Base-by-base conservation (phyloP, 192 early-diverging fungal species). In the Backusella psychrophila region DNA sequence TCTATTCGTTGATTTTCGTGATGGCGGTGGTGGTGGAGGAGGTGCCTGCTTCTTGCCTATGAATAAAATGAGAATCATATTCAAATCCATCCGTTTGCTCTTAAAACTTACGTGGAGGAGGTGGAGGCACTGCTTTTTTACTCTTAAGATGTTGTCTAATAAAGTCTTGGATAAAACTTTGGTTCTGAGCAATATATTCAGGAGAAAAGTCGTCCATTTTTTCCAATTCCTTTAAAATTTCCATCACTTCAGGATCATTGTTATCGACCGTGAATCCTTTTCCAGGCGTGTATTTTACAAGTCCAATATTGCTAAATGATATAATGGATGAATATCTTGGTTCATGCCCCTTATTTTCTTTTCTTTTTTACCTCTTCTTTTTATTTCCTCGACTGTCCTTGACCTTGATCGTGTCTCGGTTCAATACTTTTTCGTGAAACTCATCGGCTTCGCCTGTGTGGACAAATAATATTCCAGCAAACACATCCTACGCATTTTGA, bases 401-500 rank as follows among this genome's bases (percentile, higher is more conserved):
- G 2, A 46, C 29, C 46, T 75, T 38, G 6, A 75, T 21, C 1
- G 52, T 39, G 8, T 75, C 66, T 33, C 70, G 26, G n/a, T 73
- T 42, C 19, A 53, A 49, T 17, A 78, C 42, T 71, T 90, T 93
- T 59, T 90, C 89, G 46, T 86, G 84, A 79, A 93, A 92, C 67
- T 79, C 77, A 26, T 84, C 78, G 7, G 93, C 91, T 70, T 94
- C 93, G 65, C 86, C 85, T 63, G 86, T 89, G 78, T 93, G 89
- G 8, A 90, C 89, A 82, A 93, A 94, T 8, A 89, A 87, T 34
- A 94, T 85, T 7, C 90, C 93, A 52, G 90, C 90, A 21, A 90
- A 73, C 49, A 88, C 84, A 71, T 90, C 84, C 84, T 89, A 36
- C 67, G 33, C 38, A 19, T 26, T 29, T 39, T 39, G 9, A 33